phyloP scores from a whole-genome alignment of 2,329 filamentous ascomycete genomes.

The Arthrobotrys megalospora region DNA sequence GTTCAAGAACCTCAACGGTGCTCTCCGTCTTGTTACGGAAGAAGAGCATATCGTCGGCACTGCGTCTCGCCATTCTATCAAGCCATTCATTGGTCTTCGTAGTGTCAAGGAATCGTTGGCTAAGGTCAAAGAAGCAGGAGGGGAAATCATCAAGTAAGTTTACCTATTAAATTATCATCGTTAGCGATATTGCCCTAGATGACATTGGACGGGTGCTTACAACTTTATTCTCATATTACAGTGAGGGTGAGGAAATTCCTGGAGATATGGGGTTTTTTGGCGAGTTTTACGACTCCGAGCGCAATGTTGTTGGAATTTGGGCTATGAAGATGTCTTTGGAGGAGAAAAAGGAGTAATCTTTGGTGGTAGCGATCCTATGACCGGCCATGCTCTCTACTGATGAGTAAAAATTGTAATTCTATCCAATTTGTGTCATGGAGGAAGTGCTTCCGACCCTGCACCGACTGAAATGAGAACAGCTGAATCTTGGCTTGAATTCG shows the following conservation, averaged over 20 bases:
- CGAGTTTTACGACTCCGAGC: constrained; percentile 54
- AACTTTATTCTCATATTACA: constrained; percentile 1
- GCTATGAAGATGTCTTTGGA: constrained; percentile 30
- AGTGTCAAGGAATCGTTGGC: constrained; percentile 44
- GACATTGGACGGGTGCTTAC: too few relatives aligned
- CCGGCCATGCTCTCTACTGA: too few relatives aligned
- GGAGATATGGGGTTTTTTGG: constrained; percentile 40
- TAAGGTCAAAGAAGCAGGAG: constrained; percentile 50
- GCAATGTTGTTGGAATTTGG: constrained; percentile 54
- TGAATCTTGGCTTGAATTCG: not conserved
- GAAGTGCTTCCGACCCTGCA: constrained; percentile 6
- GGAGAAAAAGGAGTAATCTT: not conserved
- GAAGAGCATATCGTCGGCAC: constrained; percentile 45
- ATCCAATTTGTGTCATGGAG: constrained; percentile 1
- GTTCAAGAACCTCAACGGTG: constrained; percentile 49
- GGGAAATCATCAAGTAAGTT: constrained; percentile 47
- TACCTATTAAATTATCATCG: too few relatives aligned
- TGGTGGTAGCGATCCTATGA: too few relatives aligned
- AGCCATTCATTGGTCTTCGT: constrained; percentile 43
- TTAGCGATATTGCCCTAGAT: too few relatives aligned
- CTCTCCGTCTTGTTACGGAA: constrained; percentile 22
- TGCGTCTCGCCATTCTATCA: constrained; percentile 20
- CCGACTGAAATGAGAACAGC: not conserved
- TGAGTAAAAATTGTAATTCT: not conserved
- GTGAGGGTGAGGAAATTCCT: constrained; percentile 43